Conservation (phyloP, 306 rosid species). For the Rubus idaeus region DNA sequence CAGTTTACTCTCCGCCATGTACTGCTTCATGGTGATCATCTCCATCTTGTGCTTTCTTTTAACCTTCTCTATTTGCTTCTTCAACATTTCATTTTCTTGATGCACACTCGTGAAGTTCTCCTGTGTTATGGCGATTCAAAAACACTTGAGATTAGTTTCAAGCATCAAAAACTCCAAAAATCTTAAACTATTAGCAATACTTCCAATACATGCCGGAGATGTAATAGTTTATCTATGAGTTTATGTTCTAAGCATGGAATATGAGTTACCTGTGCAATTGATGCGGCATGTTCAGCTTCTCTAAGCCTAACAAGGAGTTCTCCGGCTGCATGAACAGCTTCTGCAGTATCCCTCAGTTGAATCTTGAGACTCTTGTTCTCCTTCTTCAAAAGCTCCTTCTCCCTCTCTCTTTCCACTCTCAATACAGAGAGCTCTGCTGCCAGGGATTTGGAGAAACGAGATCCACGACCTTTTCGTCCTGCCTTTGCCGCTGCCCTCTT, state of each 20-base stretch:
- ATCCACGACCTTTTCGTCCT: conserved; percentile 71
- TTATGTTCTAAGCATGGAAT: neutral
- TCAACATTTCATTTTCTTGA: conserved; percentile 72
- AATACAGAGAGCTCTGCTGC: conserved; percentile 87
- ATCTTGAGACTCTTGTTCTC: conserved; percentile 79
- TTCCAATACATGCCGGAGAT: neutral
- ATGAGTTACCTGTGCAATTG: conserved; percentile 70
- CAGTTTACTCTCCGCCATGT: conserved; percentile 81
- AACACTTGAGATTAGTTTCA: neutral
- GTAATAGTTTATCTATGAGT: neutral
- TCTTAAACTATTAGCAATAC: no score
- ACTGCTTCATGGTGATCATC: conserved; percentile 86
- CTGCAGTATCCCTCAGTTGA: conserved; percentile 96
- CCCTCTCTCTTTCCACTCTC: conserved; percentile 91
- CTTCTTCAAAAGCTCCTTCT: conserved; percentile 73
- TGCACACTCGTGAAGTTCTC: conserved; percentile 57
- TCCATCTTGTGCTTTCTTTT: conserved; percentile 95
- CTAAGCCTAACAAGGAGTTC: conserved; percentile 91
- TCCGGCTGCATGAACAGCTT: conserved; percentile 99
- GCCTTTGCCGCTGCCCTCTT: conserved; percentile 86
- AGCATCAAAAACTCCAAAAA: neutral
- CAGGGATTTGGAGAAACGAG: conserved; percentile 79
- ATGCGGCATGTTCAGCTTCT: conserved; percentile 84
- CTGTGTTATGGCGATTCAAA: conserved; percentile 36
- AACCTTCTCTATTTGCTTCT: conserved; percentile 81